These are phyloP conservation scores for Discostella pseudostelligera DNA, from an alignment of 108 stramenopile species.

Conservation along the genomic window DNA sequence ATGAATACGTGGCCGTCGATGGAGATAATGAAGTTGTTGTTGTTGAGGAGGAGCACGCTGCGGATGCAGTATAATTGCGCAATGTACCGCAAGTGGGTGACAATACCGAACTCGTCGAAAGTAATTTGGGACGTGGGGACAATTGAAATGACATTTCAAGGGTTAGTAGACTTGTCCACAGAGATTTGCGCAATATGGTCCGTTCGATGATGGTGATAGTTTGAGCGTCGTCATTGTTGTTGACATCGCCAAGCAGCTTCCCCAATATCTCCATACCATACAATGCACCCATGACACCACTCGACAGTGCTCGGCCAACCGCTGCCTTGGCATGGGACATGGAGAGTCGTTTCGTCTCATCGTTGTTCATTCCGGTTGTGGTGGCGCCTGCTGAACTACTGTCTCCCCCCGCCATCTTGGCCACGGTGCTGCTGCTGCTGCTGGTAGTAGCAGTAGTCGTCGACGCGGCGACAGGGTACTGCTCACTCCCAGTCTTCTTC, in stretches of 20 bases:
- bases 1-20: neutral
- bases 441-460: too few relatives aligned
- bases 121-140: slow-evolving; percentile 10
- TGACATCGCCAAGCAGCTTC: slow-evolving; percentile 10
- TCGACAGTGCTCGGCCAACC: slow-evolving; percentile 34
- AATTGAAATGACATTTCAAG: slow-evolving; percentile 22
- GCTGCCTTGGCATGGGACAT: slow-evolving; percentile 45
- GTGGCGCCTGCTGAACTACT: neutral
- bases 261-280: slow-evolving; percentile 36
- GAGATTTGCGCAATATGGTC: slow-evolving; percentile 9
- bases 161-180: slow-evolving; percentile 15
- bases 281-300: slow-evolving; percentile 40
- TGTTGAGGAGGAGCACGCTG: too few relatives aligned
- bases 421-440: slow-evolving; percentile 11
- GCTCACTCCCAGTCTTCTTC: too few relatives aligned
- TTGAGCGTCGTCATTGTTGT: slow-evolving; percentile 1
- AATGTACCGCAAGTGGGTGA: slow-evolving; percentile 3
- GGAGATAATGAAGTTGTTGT: neutral
- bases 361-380: neutral
- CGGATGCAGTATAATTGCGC: too few relatives aligned
- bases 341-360: slow-evolving; percentile 4
- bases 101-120: slow-evolving; percentile 1
- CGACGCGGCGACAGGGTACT: too few relatives aligned
- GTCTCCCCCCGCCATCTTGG: too few relatives aligned
- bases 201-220: neutral